Percentiles rank a stretch among this genome's conserved stretches.
Conservation (phyloP, 495 filamentous ascomycete species). For the Penicillium lagena region DNA sequence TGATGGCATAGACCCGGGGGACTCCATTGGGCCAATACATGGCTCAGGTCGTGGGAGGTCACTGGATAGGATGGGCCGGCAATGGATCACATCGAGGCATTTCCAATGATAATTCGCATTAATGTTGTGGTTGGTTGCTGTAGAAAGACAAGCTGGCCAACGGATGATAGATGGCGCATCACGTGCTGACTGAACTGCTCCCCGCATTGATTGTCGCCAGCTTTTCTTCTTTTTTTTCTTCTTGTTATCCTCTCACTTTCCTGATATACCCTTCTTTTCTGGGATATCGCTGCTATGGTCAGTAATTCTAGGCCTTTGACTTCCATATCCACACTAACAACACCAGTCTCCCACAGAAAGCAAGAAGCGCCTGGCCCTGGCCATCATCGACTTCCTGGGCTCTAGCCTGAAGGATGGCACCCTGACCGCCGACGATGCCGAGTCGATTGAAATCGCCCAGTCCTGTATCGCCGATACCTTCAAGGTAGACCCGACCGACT, state of each 20-base stretch:
- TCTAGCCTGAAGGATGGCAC: constrained; percentile 84
- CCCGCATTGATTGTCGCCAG: constrained; percentile 4
- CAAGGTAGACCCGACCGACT: constrained; percentile 80
- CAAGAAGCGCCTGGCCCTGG: constrained; percentile 94
- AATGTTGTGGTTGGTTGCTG: no score
- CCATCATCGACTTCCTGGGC: constrained; percentile 90
- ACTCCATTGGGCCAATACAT: constrained; percentile 99
- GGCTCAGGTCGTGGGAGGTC: constrained; percentile 29
- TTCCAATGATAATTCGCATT: constrained; percentile 4
- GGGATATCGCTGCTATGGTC: constrained; percentile 13
- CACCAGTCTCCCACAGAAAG: constrained; percentile 55
- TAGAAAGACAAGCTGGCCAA: constrained; percentile 9
- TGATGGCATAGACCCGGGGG: constrained; percentile 80
- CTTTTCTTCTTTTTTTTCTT: constrained; percentile 8
- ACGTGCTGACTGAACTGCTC: not conserved
- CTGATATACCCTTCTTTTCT: not conserved
- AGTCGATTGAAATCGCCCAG: constrained; percentile 85
- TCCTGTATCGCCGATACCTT: constrained; percentile 93
- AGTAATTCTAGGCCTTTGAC: not conserved
- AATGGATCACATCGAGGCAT: constrained; percentile 38
- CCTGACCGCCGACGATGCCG: constrained; percentile 75
- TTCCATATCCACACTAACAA: constrained; percentile 4
- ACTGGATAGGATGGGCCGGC: constrained; percentile 15
- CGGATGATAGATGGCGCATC: not conserved
- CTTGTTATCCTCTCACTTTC: constrained; percentile 1